A percentile compares a stretch with the other conserved stretches of the same genome.
phyloP scores from a whole-genome alignment of 1,284 basidiomycete genomes.

The Rhodotorula sp. region DNA sequence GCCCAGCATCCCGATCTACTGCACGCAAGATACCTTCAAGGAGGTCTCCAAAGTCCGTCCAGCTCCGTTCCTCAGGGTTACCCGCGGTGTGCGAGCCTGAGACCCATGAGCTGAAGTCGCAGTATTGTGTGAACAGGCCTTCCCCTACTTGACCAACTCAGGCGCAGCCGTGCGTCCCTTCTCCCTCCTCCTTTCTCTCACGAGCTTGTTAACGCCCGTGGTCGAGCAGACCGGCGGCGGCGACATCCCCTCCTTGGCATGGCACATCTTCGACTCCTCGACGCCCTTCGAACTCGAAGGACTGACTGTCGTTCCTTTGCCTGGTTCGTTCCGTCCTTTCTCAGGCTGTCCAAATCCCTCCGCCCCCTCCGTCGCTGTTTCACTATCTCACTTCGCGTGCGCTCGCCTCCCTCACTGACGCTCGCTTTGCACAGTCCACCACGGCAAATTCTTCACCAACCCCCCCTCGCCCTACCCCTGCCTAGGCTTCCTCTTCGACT shows the following conservation, averaged over 20 bases:
- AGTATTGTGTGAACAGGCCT: conserved; percentile 53
- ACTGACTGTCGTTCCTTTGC: conserved; percentile 64
- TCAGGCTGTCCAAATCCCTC: no score
- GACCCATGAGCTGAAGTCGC: no score
- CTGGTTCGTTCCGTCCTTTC: conserved; percentile 12
- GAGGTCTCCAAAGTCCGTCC: conserved; percentile 57
- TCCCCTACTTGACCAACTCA: conserved; percentile 72
- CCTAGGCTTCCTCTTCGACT: conserved; percentile 69
- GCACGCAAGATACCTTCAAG: conserved; percentile 62
- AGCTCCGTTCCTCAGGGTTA: not conserved
- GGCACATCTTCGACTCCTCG: conserved; percentile 68
- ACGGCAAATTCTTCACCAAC: conserved; percentile 47
- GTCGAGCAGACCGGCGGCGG: conserved; percentile 28
- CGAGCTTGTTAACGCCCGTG: not conserved
- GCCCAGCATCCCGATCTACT: conserved; percentile 67
- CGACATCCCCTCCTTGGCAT: conserved; percentile 59
- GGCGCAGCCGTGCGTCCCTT: conserved; percentile 60
- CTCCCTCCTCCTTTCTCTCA: not conserved
- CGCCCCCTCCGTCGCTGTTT: no score
- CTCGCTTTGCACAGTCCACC: conserved; percentile 50
- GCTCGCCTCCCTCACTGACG: not conserved
- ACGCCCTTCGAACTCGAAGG: conserved; percentile 65
- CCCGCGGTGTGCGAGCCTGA: no score
- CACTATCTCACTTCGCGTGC: not conserved
- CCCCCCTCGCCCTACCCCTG: conserved; percentile 64